Evolutionary conservation across 2,329 filamentous ascomycete species (phyloP).

Genomic region (Diaporthe sp.): DNA sequence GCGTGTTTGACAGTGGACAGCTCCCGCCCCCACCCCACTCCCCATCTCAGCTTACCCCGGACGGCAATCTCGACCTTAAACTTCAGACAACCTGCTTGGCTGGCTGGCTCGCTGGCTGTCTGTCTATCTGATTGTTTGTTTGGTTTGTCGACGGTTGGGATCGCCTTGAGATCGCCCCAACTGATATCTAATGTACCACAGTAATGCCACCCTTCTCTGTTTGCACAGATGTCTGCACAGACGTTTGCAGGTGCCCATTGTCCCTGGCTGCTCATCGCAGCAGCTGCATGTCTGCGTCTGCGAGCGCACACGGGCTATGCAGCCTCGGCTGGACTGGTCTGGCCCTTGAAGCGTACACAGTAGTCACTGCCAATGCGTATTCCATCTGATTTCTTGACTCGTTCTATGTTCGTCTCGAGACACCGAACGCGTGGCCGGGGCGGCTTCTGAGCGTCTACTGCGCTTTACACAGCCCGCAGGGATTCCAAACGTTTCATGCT

Average conservation of each 20-base stretch:
- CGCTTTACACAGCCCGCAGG: constrained; percentile 3
- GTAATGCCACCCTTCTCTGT: background rate
- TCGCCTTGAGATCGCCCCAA: constrained; percentile 6
- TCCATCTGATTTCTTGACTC: constrained; percentile 31
- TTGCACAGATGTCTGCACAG: constrained; percentile 17
- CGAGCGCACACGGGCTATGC: background rate
- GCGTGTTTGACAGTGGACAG: constrained; percentile 41
- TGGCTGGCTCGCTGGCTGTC: background rate
- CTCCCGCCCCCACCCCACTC: constrained; percentile 34
- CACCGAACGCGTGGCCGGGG: constrained; percentile 30
- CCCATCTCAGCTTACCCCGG: constrained; percentile 32
- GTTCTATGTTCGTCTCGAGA: constrained; percentile 27
- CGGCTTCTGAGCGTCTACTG: constrained; percentile 2
- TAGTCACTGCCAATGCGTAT: constrained; percentile 3
- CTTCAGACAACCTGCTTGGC: constrained; percentile 16
- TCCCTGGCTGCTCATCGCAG: background rate
- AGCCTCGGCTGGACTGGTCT: background rate
- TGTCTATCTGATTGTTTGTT: background rate
- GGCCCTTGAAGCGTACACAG: background rate
- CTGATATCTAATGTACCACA: background rate
- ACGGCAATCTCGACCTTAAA: constrained; percentile 24
- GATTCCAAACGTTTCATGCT: constrained; percentile 22
- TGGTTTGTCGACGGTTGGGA: background rate
- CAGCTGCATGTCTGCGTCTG: background rate
- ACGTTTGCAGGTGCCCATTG: background rate